Percentiles rank a stretch among this genome's conserved stretches.
Conservation (phyloP, 1,139 yeast genomes). For the Nadsonia commutata region DNA sequence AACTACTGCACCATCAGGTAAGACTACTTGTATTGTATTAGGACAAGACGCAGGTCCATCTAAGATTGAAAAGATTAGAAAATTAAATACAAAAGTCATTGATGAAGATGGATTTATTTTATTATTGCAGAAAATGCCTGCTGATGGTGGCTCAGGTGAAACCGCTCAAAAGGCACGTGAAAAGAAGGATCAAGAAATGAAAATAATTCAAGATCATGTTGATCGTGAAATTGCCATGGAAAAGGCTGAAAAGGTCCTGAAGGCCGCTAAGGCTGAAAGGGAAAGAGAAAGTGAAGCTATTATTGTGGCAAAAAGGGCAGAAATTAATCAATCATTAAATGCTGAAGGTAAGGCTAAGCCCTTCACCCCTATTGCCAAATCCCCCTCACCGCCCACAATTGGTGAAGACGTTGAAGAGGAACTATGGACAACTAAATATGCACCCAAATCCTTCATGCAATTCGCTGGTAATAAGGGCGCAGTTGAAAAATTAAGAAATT, state of each 20-base stretch:
- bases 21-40: slow-evolving; percentile 76
- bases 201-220: slow-evolving; percentile 34
- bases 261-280: slow-evolving; percentile 11
- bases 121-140: slow-evolving; percentile 68
- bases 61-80: slow-evolving; percentile 70
- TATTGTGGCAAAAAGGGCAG: slow-evolving; percentile 2
- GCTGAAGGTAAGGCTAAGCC: too few relatives aligned
- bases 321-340: background rate
- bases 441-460: slow-evolving; percentile 62
- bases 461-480: slow-evolving; percentile 85
- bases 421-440: slow-evolving; percentile 88
- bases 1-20: slow-evolving; percentile 71
- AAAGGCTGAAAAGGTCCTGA: slow-evolving; percentile 18
- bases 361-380: background rate
- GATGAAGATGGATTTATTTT: slow-evolving; percentile 76
- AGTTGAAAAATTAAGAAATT: slow-evolving; percentile 45
- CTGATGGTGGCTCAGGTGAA: slow-evolving; percentile 76
- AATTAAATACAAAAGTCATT: slow-evolving; percentile 61
- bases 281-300: slow-evolving; percentile 4
- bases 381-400: background rate
- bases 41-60: slow-evolving; percentile 97
- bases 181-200: slow-evolving; percentile 56
- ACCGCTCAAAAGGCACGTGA: slow-evolving; percentile 58
- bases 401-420: slow-evolving; percentile 11
- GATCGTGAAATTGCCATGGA: slow-evolving; percentile 26